phyloP scores from a whole-genome alignment of 768 basidiomycete species.

The Cubamyces sp. region DNA sequence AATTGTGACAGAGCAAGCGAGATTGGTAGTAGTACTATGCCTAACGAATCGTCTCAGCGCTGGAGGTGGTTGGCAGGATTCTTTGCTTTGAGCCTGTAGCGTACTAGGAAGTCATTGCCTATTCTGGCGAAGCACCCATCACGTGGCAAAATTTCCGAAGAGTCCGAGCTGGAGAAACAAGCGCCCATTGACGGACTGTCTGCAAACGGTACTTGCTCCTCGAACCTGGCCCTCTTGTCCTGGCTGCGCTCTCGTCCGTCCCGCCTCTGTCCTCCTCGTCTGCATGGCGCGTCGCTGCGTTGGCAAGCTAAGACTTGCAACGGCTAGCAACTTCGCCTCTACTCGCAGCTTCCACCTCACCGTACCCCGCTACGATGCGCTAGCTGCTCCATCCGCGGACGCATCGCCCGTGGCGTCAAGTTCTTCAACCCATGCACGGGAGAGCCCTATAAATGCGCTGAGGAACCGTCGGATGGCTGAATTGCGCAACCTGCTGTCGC shows the following conservation, averaged over 20 bases:
- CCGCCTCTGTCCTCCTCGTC: neutral
- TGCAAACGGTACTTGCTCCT: neutral
- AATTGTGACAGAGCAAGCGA: slow-evolving; percentile 2
- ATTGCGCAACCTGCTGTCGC: slow-evolving; percentile 1
- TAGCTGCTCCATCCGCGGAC: slow-evolving; percentile 10
- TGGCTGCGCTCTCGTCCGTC: neutral
- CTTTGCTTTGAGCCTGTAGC: too few relatives aligned
- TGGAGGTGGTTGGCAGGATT: too few relatives aligned
- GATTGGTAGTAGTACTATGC: neutral
- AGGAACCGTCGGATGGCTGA: slow-evolving; percentile 3
- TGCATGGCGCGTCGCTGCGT: slow-evolving; percentile 26
- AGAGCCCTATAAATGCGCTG: slow-evolving; percentile 7
- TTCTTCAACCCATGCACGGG: neutral
- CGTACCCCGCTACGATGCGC: slow-evolving; percentile 8
- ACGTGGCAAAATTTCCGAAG: slow-evolving; percentile 21
- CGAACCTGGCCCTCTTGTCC: neutral
- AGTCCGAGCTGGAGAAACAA: neutral
- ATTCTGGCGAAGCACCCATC: neutral
- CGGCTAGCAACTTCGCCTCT: slow-evolving; percentile 6
- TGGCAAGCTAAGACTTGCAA: slow-evolving; percentile 23
- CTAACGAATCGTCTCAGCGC: too few relatives aligned
- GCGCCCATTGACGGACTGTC: slow-evolving; percentile 16
- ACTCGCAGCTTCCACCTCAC: slow-evolving; percentile 17
- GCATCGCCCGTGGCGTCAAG: slow-evolving; percentile 10
- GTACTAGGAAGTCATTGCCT: neutral